Evolutionary conservation across 371 early-diverging fungal species (phyloP).

Genomic region (Mucor piriformis): DNA sequence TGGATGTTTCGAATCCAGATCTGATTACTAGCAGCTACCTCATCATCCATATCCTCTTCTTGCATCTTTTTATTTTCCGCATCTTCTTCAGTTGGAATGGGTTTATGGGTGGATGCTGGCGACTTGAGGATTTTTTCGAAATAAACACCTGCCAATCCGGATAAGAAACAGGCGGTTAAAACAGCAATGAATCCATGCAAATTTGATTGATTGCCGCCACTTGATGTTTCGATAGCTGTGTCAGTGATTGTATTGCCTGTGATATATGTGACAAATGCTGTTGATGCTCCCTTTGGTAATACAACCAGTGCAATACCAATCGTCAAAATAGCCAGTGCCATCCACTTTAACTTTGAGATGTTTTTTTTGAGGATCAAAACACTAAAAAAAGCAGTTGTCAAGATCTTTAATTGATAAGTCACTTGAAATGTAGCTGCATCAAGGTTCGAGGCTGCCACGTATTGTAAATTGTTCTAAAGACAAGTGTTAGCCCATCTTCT

Average conservation of each 20-base stretch:
- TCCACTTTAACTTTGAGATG: constrained; percentile 79
- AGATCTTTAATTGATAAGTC: constrained; percentile 95
- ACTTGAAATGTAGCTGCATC: constrained; percentile 97
- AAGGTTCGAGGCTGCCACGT: constrained; percentile 84
- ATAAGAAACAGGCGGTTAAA: constrained; percentile 80
- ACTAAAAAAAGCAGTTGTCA: constrained; percentile 93
- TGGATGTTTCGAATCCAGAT: constrained; percentile 92
- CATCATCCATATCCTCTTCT: constrained; percentile 25
- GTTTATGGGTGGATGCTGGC: constrained; percentile 23
- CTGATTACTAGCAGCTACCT: constrained; percentile 47
- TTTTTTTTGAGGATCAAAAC: constrained; percentile 75
- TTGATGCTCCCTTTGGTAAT: constrained; percentile 35
- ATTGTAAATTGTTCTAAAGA: constrained; percentile 87
- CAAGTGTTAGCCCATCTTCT: neutral
- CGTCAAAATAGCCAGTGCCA: constrained; percentile 80
- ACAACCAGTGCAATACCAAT: constrained; percentile 86
- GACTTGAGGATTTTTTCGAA: constrained; percentile 94
- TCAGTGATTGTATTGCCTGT: constrained; percentile 14
- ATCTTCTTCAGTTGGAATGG: constrained; percentile 11
- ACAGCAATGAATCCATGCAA: constrained; percentile 65
- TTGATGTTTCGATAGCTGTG: neutral
- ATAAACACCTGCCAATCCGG: constrained; percentile 96
- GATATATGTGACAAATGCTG: constrained; percentile 14
- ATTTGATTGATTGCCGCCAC: constrained; percentile 48
- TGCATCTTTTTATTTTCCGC: constrained; percentile 18